Conservation (phyloP, 345 rosid species). For the Eucalyptus curtisii region DNA sequence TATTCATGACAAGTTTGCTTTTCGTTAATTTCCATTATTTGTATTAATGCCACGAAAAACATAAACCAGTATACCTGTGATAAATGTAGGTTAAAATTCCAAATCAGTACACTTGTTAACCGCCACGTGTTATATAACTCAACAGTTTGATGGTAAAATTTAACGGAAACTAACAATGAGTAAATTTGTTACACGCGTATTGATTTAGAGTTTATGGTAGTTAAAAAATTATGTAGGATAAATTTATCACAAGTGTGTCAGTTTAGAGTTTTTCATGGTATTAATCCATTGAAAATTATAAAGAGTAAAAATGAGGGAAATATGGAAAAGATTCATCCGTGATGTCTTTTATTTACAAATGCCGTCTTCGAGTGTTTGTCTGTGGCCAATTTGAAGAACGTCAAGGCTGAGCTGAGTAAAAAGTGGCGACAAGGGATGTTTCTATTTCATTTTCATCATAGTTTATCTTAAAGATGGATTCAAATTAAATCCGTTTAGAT, state of each 20-base stretch:
- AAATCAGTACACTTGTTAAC: accelerated
- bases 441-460: neutral
- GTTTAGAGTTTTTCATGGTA: too few relatives aligned
- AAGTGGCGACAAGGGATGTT: neutral
- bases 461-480: neutral
- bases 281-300: neutral
- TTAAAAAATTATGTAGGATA: accelerated
- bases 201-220: too few relatives aligned
- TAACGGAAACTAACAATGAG: accelerated
- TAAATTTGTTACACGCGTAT: too few relatives aligned
- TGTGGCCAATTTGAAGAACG: neutral
- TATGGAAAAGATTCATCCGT: neutral
- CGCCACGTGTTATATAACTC: accelerated
- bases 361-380: neutral
- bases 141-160: accelerated
- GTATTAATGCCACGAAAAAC: accelerated
- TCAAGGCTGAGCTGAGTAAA: neutral
- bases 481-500: neutral
- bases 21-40: too few relatives aligned
- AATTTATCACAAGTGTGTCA: accelerated
- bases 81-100: accelerated
- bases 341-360: neutral
- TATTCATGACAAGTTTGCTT: too few relatives aligned
- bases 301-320: neutral
- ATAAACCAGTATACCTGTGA: too few relatives aligned